These are phyloP conservation scores for Fagopyrum esculentum DNA, from an alignment of 148 eudicot species.

Conservation along the genomic window DNA sequence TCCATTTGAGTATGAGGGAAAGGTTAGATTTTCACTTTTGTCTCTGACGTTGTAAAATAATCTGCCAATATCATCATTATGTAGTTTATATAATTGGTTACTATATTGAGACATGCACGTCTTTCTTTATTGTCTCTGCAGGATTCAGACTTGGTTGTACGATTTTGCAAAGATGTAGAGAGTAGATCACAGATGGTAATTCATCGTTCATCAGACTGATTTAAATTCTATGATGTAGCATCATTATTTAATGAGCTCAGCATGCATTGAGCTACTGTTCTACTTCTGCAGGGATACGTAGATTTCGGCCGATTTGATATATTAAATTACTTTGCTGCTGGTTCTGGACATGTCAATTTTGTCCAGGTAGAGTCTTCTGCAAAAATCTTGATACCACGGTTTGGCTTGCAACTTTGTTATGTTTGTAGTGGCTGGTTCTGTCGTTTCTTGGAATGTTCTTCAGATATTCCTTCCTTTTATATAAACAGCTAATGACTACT, in stretches of 20 bases:
- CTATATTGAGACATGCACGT: not conserved
- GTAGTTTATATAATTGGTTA: not conserved
- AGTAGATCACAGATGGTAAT: conserved; percentile 69
- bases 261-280: not conserved
- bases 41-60: not conserved
- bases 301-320: conserved; percentile 81
- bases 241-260: not conserved
- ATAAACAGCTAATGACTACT: not conserved
- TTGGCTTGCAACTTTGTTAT: not conserved
- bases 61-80: not conserved
- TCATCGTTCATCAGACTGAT: not conserved
- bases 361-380: conserved; percentile 49
- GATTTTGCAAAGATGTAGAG: conserved; percentile 94
- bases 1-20: conserved; percentile 58
- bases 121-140: conserved; percentile 25
- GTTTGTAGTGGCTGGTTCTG: not conserved
- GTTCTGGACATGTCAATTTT: conserved; percentile 56
- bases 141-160: conserved; percentile 68
- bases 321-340: conserved; percentile 58
- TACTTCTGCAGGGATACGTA: conserved; percentile 63
- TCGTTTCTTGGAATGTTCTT: not conserved
- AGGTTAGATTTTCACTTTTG: conserved; percentile 36
- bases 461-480: not conserved
- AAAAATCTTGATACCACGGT: not conserved
- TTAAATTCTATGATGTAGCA: not conserved